A percentile compares a stretch with the other conserved stretches of the same genome.
phyloP scores from a whole-genome alignment of 306 rosid genomes.

The Castanopsis chinensis region DNA sequence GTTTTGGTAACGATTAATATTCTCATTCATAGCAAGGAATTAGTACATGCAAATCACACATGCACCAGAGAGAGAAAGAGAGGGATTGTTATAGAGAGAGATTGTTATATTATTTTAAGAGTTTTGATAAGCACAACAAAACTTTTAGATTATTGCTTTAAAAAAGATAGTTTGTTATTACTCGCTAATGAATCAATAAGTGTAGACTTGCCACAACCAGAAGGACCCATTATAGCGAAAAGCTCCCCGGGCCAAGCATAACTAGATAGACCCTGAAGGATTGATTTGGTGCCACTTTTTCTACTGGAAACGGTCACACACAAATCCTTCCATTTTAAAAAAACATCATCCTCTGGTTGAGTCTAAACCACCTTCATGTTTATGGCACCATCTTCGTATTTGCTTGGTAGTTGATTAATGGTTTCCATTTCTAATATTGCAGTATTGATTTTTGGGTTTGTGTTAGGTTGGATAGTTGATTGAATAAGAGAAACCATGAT shows the following conservation, averaged over 20 bases:
- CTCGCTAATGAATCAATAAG: conserved; percentile 72
- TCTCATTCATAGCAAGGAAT: too few relatives aligned
- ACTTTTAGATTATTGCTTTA: too few relatives aligned
- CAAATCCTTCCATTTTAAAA: conserved; percentile 51
- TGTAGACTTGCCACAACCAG: conserved; percentile 78
- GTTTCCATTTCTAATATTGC: conserved; percentile 12
- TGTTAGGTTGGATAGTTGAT: not conserved
- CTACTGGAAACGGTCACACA: conserved; percentile 44
- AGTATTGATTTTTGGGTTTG: not conserved
- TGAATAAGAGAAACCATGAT: not conserved
- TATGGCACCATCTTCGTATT: not conserved
- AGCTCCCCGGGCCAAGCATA: conserved; percentile 55
- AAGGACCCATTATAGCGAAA: conserved; percentile 74
- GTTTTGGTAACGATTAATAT: too few relatives aligned
- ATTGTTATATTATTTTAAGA: too few relatives aligned
- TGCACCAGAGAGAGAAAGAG: too few relatives aligned
- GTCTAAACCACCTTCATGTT: not conserved
- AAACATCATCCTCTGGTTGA: conserved; percentile 20
- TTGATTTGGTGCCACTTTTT: conserved; percentile 36
- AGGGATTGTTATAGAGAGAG: too few relatives aligned
- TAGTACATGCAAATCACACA: too few relatives aligned
- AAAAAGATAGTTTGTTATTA: not conserved
- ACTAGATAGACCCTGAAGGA: conserved; percentile 50
- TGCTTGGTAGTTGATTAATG: not conserved
- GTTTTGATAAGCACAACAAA: too few relatives aligned